Evolutionary conservation across 352 stramenopile species (phyloP), one percentile per base, ranked within the genome.

Genomic region (Pythium sukuiense): DNA sequence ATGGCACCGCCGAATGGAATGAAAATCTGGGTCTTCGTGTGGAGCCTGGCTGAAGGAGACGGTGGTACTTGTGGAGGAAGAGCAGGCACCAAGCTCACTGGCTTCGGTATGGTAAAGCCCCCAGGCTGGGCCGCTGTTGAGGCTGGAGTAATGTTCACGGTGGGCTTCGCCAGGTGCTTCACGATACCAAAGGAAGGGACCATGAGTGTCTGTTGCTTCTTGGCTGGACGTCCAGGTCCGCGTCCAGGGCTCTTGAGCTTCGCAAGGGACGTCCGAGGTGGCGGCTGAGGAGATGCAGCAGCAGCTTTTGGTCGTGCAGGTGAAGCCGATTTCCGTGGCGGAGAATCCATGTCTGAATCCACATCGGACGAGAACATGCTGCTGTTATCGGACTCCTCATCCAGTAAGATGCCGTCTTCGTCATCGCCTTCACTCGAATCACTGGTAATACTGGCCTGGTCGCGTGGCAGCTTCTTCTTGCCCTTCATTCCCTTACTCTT

Each of bases 391-490:
- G 59, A 69, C 24, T 73, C 66, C 37, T 70, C 61, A 27, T 74
- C 67, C 32, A 70, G 53, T 7, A 67, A 16, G 37, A 70, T 59
- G 20, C 63, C 67, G 33, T 74, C 62, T 48, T 48, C 39, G 18
- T 48, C 39, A 50, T 66, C 67, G 26, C 67, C 71, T 18, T 70
- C 64, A 18, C 60, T 81, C 12, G 60, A 61, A 3, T 74, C 70
- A 16, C 76, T 74, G 20, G 70, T 65, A 1, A 77, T 70, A 56
- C 74, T 86, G 58, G 76, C 39, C 73, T 59, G 33, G 80, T 69
- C 48, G 76, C 69, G 27, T 73, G 53, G 60, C 27, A 65, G 35
- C 26, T 54, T 68, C 49, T 71, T 71, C 37, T 65, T 65, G n/a
- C 30, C 58, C 33, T 65, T 66, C 8, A 35, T 20, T 5, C 46